These are phyloP conservation scores for Schwanniomyces yamadae DNA, from an alignment of 805 yeast species.

Conservation along the genomic window DNA sequence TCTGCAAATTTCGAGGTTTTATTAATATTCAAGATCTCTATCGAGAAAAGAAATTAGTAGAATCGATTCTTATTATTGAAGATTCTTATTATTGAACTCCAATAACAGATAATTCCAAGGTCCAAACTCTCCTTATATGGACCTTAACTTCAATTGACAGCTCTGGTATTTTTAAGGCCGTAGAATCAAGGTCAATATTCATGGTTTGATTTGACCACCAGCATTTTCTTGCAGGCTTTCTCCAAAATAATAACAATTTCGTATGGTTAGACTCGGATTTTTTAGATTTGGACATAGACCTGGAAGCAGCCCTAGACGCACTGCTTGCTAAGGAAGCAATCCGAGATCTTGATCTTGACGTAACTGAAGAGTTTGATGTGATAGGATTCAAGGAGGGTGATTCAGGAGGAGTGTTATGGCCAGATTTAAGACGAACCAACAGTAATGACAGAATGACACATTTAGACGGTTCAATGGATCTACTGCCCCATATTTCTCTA, in stretches of 20 bases:
- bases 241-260: conserved; percentile 87
- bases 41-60: too few species aligned
- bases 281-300: conserved; percentile 56
- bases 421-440: conserved; percentile 55
- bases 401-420: conserved; percentile 37
- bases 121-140: conserved; percentile 95
- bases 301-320: conserved; percentile 54
- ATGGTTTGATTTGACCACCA: conserved; percentile 85
- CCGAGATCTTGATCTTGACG: conserved; percentile 48
- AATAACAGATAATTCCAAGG: conserved; percentile 84
- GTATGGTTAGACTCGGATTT: conserved; percentile 42
- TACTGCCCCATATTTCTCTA: conserved; percentile 78
- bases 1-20: too few species aligned
- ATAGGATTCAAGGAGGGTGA: conserved; percentile 46
- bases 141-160: conserved; percentile 48
- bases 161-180: conserved; percentile 17
- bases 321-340: conserved; percentile 58
- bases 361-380: conserved; percentile 36
- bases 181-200: conserved; percentile 37
- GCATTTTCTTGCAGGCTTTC: conserved; percentile 97
- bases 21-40: too few species aligned
- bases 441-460: conserved; percentile 85
- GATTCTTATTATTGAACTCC: conserved; percentile 59
- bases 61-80: too few species aligned
- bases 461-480: conserved; percentile 83